A percentile compares a stretch with the other conserved stretches of the same genome.
These are phyloP conservation scores for Seiridium cupressi DNA, from an alignment of 2,329 filamentous ascomycete species.

Conservation along the genomic window DNA sequence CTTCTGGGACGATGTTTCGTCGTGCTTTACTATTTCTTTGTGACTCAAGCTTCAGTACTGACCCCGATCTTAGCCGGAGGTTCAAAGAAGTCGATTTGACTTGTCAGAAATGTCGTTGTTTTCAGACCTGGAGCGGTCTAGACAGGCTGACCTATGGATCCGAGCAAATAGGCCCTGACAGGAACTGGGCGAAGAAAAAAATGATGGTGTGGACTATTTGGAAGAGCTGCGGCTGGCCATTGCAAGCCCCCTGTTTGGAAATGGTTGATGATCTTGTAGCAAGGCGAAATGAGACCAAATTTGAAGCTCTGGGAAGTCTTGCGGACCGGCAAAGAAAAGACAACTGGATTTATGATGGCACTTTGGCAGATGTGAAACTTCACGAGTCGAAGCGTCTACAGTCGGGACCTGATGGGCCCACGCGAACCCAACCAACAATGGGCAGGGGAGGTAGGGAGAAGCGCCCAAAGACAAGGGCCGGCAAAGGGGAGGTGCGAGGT, in stretches of 20 bases:
- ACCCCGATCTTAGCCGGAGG: not conserved
- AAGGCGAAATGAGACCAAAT: too few species aligned
- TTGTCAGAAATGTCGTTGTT: not conserved
- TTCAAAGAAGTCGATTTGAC: not conserved
- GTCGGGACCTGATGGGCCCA: constrained; percentile 5
- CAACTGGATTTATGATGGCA: not conserved
- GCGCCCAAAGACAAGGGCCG: not conserved
- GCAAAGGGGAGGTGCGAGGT: not conserved
- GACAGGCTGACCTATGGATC: not conserved
- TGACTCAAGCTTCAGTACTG: too few species aligned
- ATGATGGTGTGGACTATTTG: constrained; percentile 1
- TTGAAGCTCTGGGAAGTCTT: not conserved
- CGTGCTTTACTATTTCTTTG: too few species aligned
- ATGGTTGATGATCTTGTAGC: too few species aligned
- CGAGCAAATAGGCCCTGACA: not conserved
- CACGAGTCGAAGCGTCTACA: constrained; percentile 7
- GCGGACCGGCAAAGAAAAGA: not conserved
- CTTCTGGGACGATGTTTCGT: too few species aligned
- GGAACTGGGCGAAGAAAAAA: not conserved
- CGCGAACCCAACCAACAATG: not conserved
- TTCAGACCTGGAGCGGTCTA: not conserved
- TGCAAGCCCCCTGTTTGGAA: too few species aligned
- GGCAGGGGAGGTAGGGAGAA: not conserved
- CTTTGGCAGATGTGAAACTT: constrained; percentile 4
- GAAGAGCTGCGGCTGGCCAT: not conserved